Percentiles rank a stretch among this genome's conserved stretches.
phyloP scores from a whole-genome alignment of 192 early-diverging fungal species.

The Mortierella claussenii region DNA sequence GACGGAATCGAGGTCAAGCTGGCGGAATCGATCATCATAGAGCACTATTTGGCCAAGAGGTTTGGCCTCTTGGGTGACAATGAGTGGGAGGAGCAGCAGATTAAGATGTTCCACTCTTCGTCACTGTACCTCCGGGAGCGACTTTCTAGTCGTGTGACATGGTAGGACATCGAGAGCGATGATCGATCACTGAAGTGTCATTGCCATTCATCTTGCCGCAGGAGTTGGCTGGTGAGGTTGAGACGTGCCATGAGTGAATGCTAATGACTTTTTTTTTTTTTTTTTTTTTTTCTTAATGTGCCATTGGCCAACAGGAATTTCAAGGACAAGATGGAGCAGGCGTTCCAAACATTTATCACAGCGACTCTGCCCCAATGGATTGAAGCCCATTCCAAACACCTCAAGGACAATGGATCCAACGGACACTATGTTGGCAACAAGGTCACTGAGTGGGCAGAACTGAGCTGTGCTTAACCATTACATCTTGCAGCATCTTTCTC shows the following conservation, averaged over 20 bases:
- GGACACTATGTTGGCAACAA: conserved; percentile 41
- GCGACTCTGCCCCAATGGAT: conserved; percentile 25
- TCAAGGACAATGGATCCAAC: conserved; percentile 43
- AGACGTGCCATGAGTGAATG: background rate
- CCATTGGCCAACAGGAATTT: conserved; percentile 14
- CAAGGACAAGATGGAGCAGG: conserved; percentile 30
- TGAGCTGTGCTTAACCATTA: background rate
- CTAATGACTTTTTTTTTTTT: background rate
- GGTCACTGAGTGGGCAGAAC: conserved; percentile 3
- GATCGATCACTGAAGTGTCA: no score
- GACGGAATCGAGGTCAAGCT: conserved; percentile 14
- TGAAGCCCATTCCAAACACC: conserved; percentile 26
- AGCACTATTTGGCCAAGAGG: conserved; percentile 35
- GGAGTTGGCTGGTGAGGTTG: background rate
- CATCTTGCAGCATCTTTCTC: background rate
- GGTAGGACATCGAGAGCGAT: no score
- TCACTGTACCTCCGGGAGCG: conserved; percentile 33
- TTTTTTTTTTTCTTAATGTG: background rate
- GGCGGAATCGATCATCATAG: conserved; percentile 14
- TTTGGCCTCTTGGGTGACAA: conserved; percentile 43
- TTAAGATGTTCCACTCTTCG: conserved; percentile 32
- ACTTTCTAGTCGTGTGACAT: conserved; percentile 19
- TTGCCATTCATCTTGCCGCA: no score
- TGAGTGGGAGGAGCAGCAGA: conserved; percentile 41
- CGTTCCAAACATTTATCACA: conserved; percentile 9